Evolutionary conservation across 2,329 filamentous ascomycete species (phyloP), one percentile per base, ranked within the genome.

Genomic region (Trichoderma lentiforme): DNA sequence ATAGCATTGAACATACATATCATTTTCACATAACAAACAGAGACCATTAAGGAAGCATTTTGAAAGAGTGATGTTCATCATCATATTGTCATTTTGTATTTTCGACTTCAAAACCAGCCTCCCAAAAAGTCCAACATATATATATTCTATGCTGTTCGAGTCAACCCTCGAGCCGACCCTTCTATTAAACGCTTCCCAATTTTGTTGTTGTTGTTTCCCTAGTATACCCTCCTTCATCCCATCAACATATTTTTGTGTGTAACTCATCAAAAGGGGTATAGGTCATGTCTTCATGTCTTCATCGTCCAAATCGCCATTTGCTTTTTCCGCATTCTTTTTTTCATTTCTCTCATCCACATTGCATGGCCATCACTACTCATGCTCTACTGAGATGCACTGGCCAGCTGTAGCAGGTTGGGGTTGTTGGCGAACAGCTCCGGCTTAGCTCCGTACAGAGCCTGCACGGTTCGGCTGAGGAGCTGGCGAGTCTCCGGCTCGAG

Each of bases 401-500:
- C 79, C 66, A 80, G 75, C 74, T 79, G 78, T 63, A 81, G 71
- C 69, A 82, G 74, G 43, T 74, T 73, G 4, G 79, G 77, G 74
- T 78, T 77, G 74, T 78, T 80, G 71, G 79, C 75, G 71, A 82
- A 73, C 36, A 81, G 72, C 43, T 79, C 76, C 3, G 81, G 78
- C 75, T 81, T 78, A 24, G 78, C 77, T 76, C 81, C 80, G 77
- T 80, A 83, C 67, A 87, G 79, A 28, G 80, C 78, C 78, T 83
- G 84, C 73, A 93, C 90, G 68, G 92, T 87, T 79, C 90, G 86
- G 76, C 89, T 84, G 58, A 95, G 85, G 77, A 91, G 85, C 74
- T 85, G 83, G 72, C 92, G 88, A 11, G 91, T 94, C 82, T 92
- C 90, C 9, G 88, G 86, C 77, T 92, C 91, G 56, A 96, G 86